Evolutionary conservation across 2,329 filamentous ascomycete species (phyloP), one percentile per base, ranked within the genome.

Genomic region (Aspergillus floridensis): DNA sequence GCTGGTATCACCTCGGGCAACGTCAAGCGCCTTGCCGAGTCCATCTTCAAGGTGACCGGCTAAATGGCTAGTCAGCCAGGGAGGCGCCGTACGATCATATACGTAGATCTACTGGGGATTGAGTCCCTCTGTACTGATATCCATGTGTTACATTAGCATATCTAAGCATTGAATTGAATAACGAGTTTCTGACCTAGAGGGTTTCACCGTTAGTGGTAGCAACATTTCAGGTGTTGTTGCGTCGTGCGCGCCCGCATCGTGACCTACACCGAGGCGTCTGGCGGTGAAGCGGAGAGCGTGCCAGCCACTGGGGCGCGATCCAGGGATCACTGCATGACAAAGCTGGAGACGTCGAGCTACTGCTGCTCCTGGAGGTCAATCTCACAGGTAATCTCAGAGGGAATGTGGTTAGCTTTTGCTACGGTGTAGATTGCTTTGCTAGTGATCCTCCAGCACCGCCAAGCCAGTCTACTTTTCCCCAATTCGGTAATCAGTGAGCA

Each of bases 41-140:
- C 77, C 59, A 81, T 82, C 71, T 80, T 75, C 77, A 81, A 81
- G 71, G 75, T 81, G 53, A 81, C 79, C 44, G 77, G 78, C 65
- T 82, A 79, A 70, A 70, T 47, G 51, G 22, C 24, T 29, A 51
- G 32, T 8, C 48, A 29, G 38, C 31, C 50, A 57, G 29, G 26
- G 49, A 52, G 59, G 54, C 59, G 54, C 59, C 52, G 48, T 38
- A 55, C 46, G 50, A 44, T 54, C 50, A 57, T 56, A 55, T 53
- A 64, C 44, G 53, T 65, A 61, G 60, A 64, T 59, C 58, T 65
- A 58, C 53, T 59, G 44, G 51, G 60, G 55, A 24, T 49, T 46
- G 41, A 19, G 49, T 48, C 55, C 56, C 47, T 59, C 46, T 66
- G 61, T 66, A 66, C 59, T 66, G 65, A 66, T 66, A 66, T 66